Percentiles rank a stretch among this genome's conserved stretches.
These are phyloP conservation scores for Cavenderia fasciculata DNA, from an alignment of 78 protist species.

Conservation along the genomic window DNA sequence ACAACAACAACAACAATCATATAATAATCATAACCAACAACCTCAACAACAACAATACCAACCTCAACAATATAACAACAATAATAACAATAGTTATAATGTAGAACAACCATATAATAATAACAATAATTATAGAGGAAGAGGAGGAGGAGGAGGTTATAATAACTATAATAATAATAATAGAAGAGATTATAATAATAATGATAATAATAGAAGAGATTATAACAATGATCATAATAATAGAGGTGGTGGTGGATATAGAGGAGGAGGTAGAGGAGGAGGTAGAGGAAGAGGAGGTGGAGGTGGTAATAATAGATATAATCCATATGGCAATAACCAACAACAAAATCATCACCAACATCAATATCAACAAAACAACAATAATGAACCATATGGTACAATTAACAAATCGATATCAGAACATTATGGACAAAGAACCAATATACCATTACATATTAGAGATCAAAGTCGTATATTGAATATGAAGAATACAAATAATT, in stretches of 20 bases:
- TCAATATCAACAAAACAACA: background rate
- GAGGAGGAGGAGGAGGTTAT: too few relatives aligned
- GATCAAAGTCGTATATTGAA: constrained; percentile 26
- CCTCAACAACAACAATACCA: background rate
- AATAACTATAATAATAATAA: background rate
- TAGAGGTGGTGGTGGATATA: background rate
- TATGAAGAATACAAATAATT: constrained; percentile 72
- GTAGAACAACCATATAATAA: background rate
- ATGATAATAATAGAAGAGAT: background rate
- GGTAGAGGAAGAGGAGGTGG: background rate
- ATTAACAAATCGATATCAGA: background rate
- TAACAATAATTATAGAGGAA: background rate
- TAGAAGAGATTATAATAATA: background rate
- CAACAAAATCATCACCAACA: background rate
- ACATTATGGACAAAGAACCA: constrained; percentile 26
- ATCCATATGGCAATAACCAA: background rate
- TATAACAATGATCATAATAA: background rate
- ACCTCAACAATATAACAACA: background rate
- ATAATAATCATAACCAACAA: background rate
- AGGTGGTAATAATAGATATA: background rate
- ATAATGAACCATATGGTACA: background rate
- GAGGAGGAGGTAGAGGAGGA: background rate
- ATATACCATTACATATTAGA: constrained; percentile 34
- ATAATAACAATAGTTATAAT: background rate
- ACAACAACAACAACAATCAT: too few relatives aligned